phyloP scores from a whole-genome alignment of 495 filamentous ascomycete species.

The Neurospora sp. region DNA sequence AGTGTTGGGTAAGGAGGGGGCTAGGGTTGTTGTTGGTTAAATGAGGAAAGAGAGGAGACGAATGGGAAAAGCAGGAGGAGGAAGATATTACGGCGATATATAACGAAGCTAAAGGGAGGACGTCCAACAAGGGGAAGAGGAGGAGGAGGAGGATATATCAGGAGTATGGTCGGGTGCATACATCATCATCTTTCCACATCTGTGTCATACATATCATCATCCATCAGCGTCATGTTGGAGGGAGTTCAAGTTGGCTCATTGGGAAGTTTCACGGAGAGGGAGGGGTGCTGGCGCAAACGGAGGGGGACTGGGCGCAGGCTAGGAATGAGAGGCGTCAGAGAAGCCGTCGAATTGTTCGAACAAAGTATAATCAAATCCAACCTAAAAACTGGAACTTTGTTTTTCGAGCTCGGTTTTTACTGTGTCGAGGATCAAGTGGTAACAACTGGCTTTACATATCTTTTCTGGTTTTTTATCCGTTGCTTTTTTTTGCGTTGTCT shows the following conservation, averaged over 20 bases:
- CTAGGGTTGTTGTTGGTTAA: conserved; percentile 58
- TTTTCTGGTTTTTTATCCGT: background rate
- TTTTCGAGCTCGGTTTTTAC: background rate
- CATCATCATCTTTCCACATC: background rate
- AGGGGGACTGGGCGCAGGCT: background rate
- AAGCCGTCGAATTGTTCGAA: background rate
- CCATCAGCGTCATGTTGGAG: background rate
- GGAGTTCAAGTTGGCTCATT: background rate
- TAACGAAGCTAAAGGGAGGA: background rate
- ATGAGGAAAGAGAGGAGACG: background rate
- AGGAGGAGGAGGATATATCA: background rate
- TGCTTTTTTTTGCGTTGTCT: background rate
- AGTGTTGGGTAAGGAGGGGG: conserved; percentile 90
- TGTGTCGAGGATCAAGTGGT: background rate
- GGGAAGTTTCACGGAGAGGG: background rate
- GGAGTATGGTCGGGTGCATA: background rate
- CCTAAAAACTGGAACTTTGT: background rate
- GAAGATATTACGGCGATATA: background rate
- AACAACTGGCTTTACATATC: background rate
- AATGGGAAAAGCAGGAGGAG: background rate
- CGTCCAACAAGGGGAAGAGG: background rate
- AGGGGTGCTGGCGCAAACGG: background rate
- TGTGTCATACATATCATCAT: background rate
- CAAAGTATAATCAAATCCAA: background rate
- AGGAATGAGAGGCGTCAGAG: background rate